Percentiles rank a stretch among this genome's conserved stretches.
Conservation (phyloP, 1,139 yeast species). For the Blastobotrys petasosporus region DNA sequence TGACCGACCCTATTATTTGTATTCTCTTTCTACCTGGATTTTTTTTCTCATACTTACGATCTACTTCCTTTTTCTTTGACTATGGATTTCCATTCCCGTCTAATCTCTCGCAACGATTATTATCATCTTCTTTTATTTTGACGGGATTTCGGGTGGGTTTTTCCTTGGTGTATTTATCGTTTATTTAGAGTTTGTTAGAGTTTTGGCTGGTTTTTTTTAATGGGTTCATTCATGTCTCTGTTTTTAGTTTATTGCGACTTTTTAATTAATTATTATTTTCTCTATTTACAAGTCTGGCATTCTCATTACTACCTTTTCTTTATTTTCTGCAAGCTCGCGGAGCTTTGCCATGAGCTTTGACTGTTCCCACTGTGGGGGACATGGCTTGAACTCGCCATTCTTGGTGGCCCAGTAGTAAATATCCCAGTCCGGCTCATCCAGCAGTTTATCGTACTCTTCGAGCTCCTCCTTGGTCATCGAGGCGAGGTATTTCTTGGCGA, state of each 20-base stretch:
- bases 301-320: constrained; percentile 65
- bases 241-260: neutral
- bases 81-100: too few relatives aligned
- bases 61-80: too few relatives aligned
- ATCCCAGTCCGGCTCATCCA: constrained; percentile 97
- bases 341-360: constrained; percentile 58
- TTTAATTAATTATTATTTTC: neutral
- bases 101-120: too few relatives aligned
- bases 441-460: constrained; percentile 75
- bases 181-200: too few relatives aligned
- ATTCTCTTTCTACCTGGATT: too few relatives aligned
- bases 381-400: constrained; percentile 70
- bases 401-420: constrained; percentile 96
- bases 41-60: too few relatives aligned
- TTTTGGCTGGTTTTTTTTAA: too few relatives aligned
- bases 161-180: too few relatives aligned
- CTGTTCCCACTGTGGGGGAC: constrained; percentile 79
- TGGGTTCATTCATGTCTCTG: neutral
- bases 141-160: too few relatives aligned
- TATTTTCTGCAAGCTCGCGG: constrained; percentile 70
- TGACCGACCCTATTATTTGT: too few relatives aligned
- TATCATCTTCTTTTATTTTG: too few relatives aligned
- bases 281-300: constrained; percentile 63
- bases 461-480: constrained; percentile 59
- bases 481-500: constrained; percentile 69